Evolutionary conservation across 2,329 filamentous ascomycete species (phyloP).

Genomic region (Scytalidium lignicola): DNA sequence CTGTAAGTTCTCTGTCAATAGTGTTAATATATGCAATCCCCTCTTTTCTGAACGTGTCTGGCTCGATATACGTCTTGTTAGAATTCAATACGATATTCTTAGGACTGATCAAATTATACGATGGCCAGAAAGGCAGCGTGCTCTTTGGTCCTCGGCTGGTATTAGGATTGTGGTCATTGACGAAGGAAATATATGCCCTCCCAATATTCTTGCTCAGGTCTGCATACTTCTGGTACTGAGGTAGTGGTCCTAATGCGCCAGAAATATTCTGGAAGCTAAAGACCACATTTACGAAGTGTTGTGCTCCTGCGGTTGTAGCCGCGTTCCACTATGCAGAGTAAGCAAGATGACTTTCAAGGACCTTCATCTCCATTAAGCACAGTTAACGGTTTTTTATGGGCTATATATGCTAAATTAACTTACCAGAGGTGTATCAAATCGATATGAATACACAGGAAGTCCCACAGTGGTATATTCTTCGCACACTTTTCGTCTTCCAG

Average conservation of each 20-base stretch:
- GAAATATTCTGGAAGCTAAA: slow-evolving; percentile 48
- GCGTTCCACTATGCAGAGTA: slow-evolving; percentile 33
- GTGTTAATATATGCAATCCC: slow-evolving; percentile 40
- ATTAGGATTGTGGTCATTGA: slow-evolving; percentile 39
- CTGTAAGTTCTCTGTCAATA: slow-evolving; percentile 29
- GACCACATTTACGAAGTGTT: slow-evolving; percentile 45
- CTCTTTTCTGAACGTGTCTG: slow-evolving; percentile 42
- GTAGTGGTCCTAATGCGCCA: slow-evolving; percentile 40
- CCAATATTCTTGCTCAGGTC: slow-evolving; percentile 20
- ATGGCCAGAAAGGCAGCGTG: slow-evolving; percentile 36
- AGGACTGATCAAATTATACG: slow-evolving; percentile 32
- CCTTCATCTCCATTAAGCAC: too few species aligned
- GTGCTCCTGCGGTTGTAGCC: slow-evolving; percentile 34
- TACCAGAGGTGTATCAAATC: slow-evolving; percentile 40
- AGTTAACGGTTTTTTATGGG: too few species aligned
- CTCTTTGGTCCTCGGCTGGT: slow-evolving; percentile 16
- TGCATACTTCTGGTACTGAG: slow-evolving; percentile 34
- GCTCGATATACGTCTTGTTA: slow-evolving; percentile 37
- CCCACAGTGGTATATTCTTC: slow-evolving; percentile 33
- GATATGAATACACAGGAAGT: slow-evolving; percentile 40
- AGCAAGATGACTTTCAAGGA: too few species aligned
- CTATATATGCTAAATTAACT: neutral
- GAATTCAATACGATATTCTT: slow-evolving; percentile 40
- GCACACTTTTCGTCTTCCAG: slow-evolving; percentile 39
- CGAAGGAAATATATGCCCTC: slow-evolving; percentile 30